Conservation (phyloP, 2,329 filamentous ascomycete species). For the Cladophialophora chaetospira region DNA sequence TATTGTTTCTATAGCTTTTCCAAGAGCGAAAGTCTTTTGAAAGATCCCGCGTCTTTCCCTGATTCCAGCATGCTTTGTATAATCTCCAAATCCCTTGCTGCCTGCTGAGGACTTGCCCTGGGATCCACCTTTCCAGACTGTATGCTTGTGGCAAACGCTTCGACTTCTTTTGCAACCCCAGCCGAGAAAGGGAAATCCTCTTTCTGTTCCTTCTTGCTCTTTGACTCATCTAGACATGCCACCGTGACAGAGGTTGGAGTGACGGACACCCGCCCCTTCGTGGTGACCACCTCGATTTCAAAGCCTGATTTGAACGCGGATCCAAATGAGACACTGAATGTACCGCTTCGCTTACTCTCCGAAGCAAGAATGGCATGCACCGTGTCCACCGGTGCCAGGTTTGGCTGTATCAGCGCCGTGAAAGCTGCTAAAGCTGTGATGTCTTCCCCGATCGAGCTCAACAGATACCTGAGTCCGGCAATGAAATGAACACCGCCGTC, state of each 20-base stretch:
- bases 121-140: neutral
- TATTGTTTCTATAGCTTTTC: too few species aligned
- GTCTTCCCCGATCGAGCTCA: constrained; percentile 55
- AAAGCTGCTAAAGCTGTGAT: constrained; percentile 57
- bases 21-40: too few species aligned
- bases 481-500: constrained; percentile 72
- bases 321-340: constrained; percentile 60
- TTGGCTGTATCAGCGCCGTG: constrained; percentile 55
- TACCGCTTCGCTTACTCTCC: constrained; percentile 57
- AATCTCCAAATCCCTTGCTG: neutral
- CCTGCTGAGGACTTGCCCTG: neutral
- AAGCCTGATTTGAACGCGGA: neutral
- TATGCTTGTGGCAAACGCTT: neutral
- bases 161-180: neutral
- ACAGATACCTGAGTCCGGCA: constrained; percentile 61
- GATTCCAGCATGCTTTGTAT: neutral
- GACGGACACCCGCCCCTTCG: neutral
- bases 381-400: constrained; percentile 68
- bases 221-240: neutral
- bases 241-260: neutral
- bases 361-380: constrained; percentile 61
- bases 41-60: too few species aligned
- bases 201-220: neutral
- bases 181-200: neutral
- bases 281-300: neutral